Base-by-base conservation (phyloP, 345 rosid species). In the Linum tenue region DNA sequence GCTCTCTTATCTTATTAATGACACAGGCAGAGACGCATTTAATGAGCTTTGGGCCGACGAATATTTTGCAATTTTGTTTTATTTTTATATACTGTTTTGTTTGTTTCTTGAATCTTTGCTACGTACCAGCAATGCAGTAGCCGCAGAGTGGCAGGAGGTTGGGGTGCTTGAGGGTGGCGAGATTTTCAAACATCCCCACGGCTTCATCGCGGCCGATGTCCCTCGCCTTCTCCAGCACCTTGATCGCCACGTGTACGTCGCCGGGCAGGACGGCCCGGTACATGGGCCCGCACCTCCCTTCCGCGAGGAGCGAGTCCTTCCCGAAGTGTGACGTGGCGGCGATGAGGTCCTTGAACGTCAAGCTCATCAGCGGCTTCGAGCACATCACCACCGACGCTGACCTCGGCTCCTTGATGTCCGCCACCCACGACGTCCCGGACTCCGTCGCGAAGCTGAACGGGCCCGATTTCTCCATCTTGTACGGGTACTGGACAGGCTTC, bases 301-400 rank as follows among this genome's bases (percentile, higher is more conserved):
- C 97, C 0, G 91, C 83, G 0, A 92, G 77, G 55, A 88, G 58
- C 2, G 98, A 90, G 62, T 92, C 97, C 63, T 78, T 86, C 1
- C 97, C 98, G 64, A 92, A 92, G 70, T 86, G 84, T 41, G 96
- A 88, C 65, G 98, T 92, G 75, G 98, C 96, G n/a, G 78, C 92
- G 43, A 92, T 92, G 76, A 92, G 76, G 82, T 90, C 97, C 81
- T 85, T 90, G 76, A 92, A 92, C 9, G 94, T 92, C 55, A 92
- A 67, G 66, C 72, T 86, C 89, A 92, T 82, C 82, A 92, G 75
- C 66, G 98, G 98, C 79, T 92, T 92, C 17, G 87, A 80, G 44
- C 80, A 80, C 94, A 92, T 90, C 39, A 85, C 74, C 44, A 92
- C 91, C 4, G 88, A 71, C 0, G 98, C 94, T n/a, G 87, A 82